Base-by-base conservation (phyloP, 2,329 filamentous ascomycete genomes). In the Rhynchosporium agropyri region DNA sequence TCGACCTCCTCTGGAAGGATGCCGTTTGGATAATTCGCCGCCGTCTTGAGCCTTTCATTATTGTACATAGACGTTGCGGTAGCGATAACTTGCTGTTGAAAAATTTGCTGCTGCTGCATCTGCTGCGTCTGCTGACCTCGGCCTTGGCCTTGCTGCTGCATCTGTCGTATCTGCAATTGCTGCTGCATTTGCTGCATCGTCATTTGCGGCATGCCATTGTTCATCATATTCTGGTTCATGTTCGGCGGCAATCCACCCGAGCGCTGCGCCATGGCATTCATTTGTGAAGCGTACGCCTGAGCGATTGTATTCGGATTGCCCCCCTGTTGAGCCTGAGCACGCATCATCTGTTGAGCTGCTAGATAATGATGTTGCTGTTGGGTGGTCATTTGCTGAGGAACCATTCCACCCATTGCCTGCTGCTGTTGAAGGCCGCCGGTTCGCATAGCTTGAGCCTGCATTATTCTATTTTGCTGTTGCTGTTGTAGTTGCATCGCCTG, bases 151-250 rank as follows among this genome's bases (percentile, higher is more conserved):
- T 64, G 65, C 12, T 67, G 66, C 13, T 59, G 62, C 42, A 61
- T 53, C 54, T 59, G 61, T 51, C 61, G 63, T 45, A 63, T 64
- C n/a, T 61, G 64, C 43, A 64, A 59, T 55, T 73, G 70, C 5
- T 69, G 68, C 45, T 70, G 70, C 65, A 72, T 70, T 38, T 71
- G 69, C 49, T 67, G 67, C 51, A 65, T 57, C 28, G 67, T 70
- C 1, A 77, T 76, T 53, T 79, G 73, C 40, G 79, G 77, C 61
- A 79, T 77, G 73, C 65, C 79, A 71, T 73, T 70, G 77, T 63
- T 66, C 61, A 70, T 69, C 56, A 73, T 71, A 55, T 71, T 70
- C 45, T 69, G 69, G 38, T 69, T 68, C 67, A 72, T 71, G 36
- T 68, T 69, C 40, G 64, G 66, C 33, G 65, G 70, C 58, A 72